Conservation (phyloP, 768 basidiomycete species). For the Psilocybe sp. region DNA sequence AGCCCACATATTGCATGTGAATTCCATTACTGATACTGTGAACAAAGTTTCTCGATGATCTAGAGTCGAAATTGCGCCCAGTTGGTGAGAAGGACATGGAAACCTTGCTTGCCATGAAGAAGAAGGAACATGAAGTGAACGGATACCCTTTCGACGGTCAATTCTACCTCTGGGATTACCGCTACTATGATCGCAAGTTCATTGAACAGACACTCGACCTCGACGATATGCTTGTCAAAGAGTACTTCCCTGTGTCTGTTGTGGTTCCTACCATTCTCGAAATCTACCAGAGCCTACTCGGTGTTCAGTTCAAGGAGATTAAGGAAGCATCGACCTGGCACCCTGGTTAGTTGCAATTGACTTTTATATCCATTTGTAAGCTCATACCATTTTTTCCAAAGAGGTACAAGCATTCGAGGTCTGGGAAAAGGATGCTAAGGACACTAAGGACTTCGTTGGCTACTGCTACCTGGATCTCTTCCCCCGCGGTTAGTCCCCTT, state of each 20-base stretch:
- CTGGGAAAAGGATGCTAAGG: slow-evolving; percentile 77
- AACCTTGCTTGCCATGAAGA: slow-evolving; percentile 69
- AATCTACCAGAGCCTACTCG: slow-evolving; percentile 81
- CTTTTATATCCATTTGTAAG: neutral
- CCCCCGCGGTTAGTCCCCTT: slow-evolving; percentile 59
- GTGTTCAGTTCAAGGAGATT: slow-evolving; percentile 69
- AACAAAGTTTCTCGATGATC: slow-evolving; percentile 70
- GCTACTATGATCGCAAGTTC: slow-evolving; percentile 67
- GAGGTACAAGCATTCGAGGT: slow-evolving; percentile 85
- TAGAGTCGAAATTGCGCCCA: slow-evolving; percentile 70
- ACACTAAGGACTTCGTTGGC: slow-evolving; percentile 72
- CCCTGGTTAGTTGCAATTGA: slow-evolving; percentile 45
- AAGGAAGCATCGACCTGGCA: slow-evolving; percentile 71
- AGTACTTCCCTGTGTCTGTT: slow-evolving; percentile 84
- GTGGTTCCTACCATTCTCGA: slow-evolving; percentile 81
- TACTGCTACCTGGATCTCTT: slow-evolving; percentile 88
- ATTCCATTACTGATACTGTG: slow-evolving; percentile 3
- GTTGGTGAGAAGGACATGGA: slow-evolving; percentile 67
- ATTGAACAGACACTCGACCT: slow-evolving; percentile 65
- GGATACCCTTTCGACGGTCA: slow-evolving; percentile 65
- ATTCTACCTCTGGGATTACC: slow-evolving; percentile 85
- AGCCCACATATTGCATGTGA: slow-evolving; percentile 10
- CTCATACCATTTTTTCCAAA: slow-evolving; percentile 17
- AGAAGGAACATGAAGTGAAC: slow-evolving; percentile 62
- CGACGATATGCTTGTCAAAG: slow-evolving; percentile 79